Conservation (phyloP, 169 alveolate species). For the Theileria orientalis region DNA sequence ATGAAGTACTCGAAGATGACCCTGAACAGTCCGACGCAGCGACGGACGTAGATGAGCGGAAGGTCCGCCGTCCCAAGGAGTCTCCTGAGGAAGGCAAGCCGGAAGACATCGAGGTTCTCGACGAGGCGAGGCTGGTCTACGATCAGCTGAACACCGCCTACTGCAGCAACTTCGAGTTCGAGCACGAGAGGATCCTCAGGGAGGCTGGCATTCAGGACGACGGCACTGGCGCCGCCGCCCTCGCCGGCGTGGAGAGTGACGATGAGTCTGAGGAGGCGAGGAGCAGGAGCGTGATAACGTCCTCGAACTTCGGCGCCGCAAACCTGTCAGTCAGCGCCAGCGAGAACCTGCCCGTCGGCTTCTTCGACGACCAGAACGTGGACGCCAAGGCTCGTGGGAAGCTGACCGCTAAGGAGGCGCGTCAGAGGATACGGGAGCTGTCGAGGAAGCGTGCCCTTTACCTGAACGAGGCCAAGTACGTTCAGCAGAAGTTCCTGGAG, state of each 20-base stretch:
- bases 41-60: not conserved
- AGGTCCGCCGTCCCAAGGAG: slow-evolving; percentile 9
- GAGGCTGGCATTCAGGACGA: slow-evolving; percentile 22
- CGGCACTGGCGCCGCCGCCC: slow-evolving; percentile 3
- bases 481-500: slow-evolving; percentile 57
- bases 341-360: slow-evolving; percentile 62
- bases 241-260: not conserved
- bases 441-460: slow-evolving; percentile 30
- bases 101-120: not conserved
- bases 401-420: slow-evolving; percentile 38
- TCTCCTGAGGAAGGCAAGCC: not conserved
- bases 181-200: slow-evolving; percentile 38
- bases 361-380: slow-evolving; percentile 58
- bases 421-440: slow-evolving; percentile 43
- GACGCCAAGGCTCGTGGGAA: slow-evolving; percentile 68
- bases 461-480: slow-evolving; percentile 59
- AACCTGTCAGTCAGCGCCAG: slow-evolving; percentile 13
- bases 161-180: slow-evolving; percentile 58
- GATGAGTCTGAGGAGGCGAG: not conserved
- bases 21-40: not conserved
- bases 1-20: slow-evolving; percentile 6
- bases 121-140: slow-evolving; percentile 25
- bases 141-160: slow-evolving; percentile 68
- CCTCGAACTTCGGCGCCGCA: slow-evolving; percentile 52
- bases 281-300: slow-evolving; percentile 35